Evolutionary conservation across 1,139 yeast species (phyloP), one percentile per base, ranked within the genome.

Genomic region (Yamadazyma buinensis): DNA sequence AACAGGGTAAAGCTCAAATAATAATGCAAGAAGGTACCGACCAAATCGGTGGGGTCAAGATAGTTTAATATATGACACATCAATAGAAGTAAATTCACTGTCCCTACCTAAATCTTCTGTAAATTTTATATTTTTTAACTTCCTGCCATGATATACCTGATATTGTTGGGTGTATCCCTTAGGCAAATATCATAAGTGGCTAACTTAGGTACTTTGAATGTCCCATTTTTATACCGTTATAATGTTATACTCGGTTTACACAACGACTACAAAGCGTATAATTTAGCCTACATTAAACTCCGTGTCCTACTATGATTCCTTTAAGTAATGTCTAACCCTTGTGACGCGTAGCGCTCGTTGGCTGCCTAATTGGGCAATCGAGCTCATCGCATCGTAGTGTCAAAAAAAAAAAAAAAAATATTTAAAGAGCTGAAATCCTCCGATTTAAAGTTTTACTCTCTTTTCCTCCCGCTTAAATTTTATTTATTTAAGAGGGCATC

Each of bases 41-140:
- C 26, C 63, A 61, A 40, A 72, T 81, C 15, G 84, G 80, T 4
- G 95, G 90, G 23, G 86, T 84, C 2, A 84, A 84, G 58, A 72
- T 81, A 28, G 69, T 66, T 15, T 68, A 51, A 22, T 26, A 17
- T 18, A 28, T 20, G 25, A 30, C n/a, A n/a, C n/a, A n/a, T n/a
- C n/a, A n/a, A n/a, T n/a, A n/a, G n/a, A n/a, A n/a, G n/a, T n/a
- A n/a, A n/a, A n/a, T n/a, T n/a, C n/a, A n/a, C n/a, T n/a, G n/a
- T n/a, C n/a, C n/a, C n/a, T n/a, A n/a, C n/a, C n/a, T n/a, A n/a
- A n/a, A n/a, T n/a, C n/a, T n/a, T n/a, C n/a, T n/a, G n/a, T n/a
- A n/a, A n/a, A n/a, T n/a, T n/a, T n/a, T n/a, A n/a, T n/a, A n/a
- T n/a, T n/a, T n/a, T n/a, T n/a, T n/a, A n/a, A n/a, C n/a, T n/a